Percentiles rank a stretch among this genome's conserved stretches.
Evolutionary conservation across 1,139 yeast species (phyloP).

Genomic region (Yamadazyma friedrichii): DNA sequence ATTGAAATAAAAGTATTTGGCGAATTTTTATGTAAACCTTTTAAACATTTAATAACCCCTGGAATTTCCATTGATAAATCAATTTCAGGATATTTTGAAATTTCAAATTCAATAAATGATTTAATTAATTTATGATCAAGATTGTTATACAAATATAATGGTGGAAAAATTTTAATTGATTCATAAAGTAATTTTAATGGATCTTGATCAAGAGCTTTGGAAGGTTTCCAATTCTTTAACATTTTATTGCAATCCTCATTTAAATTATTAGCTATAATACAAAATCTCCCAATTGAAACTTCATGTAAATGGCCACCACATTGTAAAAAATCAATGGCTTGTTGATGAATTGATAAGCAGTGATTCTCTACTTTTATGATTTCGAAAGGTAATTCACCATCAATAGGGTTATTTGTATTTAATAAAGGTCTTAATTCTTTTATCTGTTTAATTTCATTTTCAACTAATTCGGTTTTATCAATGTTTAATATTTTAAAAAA

Average conservation of each 20-base stretch:
- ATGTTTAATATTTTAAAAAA: constrained; percentile 19
- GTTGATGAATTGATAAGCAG: constrained; percentile 18
- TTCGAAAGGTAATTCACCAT: not conserved
- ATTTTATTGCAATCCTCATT: not conserved
- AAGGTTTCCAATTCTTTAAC: constrained; percentile 7
- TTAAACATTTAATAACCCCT: constrained; percentile 14
- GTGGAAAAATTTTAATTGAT: constrained; percentile 20
- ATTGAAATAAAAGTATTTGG: constrained; percentile 7
- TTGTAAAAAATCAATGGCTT: constrained; percentile 18
- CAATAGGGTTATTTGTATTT: not conserved
- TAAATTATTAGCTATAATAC: constrained; percentile 1
- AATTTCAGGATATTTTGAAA: constrained; percentile 13
- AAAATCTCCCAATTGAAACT: constrained; percentile 19
- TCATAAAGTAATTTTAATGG: constrained; percentile 15
- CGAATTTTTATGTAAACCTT: constrained; percentile 11
- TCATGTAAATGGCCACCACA: constrained; percentile 17
- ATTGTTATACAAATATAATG: constrained; percentile 20
- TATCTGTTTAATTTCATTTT: not conserved
- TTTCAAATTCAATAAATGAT: constrained; percentile 13
- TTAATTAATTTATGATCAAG: constrained; percentile 6
- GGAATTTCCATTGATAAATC: constrained; percentile 15
- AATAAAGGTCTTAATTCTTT: not conserved
- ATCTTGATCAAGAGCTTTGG: constrained; percentile 6
- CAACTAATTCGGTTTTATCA: constrained; percentile 4
- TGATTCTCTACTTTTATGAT: not conserved